These are phyloP conservation scores for Trichophyton equinum DNA, from an alignment of 2,329 filamentous ascomycete genomes.

Conservation along the genomic window DNA sequence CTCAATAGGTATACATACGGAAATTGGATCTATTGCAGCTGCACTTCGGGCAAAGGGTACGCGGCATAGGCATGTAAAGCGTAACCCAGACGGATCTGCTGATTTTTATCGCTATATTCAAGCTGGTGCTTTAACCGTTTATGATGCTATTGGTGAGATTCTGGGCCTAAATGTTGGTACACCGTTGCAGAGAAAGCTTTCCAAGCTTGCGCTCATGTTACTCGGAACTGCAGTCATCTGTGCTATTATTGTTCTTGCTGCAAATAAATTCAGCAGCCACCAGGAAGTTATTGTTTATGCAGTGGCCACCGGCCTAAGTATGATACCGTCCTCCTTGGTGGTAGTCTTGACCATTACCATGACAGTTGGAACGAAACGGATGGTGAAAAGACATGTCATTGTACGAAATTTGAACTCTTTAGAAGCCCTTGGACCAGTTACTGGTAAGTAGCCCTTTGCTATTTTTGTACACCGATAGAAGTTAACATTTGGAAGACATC, in stretches of 20 bases:
- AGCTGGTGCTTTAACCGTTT: constrained; percentile 40
- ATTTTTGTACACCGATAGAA: not conserved
- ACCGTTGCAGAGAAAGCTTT: constrained; percentile 55
- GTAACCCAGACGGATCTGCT: constrained; percentile 36
- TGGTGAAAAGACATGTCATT: constrained; percentile 45
- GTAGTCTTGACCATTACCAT: constrained; percentile 57
- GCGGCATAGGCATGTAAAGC: constrained; percentile 39
- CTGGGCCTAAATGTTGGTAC: constrained; percentile 57
- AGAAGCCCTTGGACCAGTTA: constrained; percentile 50
- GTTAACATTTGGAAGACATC: constrained; percentile 28
- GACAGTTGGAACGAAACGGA: constrained; percentile 47
- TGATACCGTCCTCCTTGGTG: constrained; percentile 51
- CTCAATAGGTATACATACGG: constrained; percentile 48
- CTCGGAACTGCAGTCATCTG: constrained; percentile 55
- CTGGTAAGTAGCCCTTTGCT: constrained; percentile 15
- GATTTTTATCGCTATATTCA: constrained; percentile 42
- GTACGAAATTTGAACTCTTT: constrained; percentile 45
- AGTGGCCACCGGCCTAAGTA: constrained; percentile 45
- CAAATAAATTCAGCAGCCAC: constrained; percentile 43
- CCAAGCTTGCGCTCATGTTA: constrained; percentile 52
- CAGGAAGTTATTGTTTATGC: constrained; percentile 54
- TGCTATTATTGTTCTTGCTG: constrained; percentile 54
- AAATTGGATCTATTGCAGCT: constrained; percentile 52
- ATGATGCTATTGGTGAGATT: constrained; percentile 49
- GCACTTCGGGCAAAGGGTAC: constrained; percentile 49